A percentile compares a stretch with the other conserved stretches of the same genome.
phyloP scores from a whole-genome alignment of 768 basidiomycete genomes.

The Calvatia gigantea region DNA sequence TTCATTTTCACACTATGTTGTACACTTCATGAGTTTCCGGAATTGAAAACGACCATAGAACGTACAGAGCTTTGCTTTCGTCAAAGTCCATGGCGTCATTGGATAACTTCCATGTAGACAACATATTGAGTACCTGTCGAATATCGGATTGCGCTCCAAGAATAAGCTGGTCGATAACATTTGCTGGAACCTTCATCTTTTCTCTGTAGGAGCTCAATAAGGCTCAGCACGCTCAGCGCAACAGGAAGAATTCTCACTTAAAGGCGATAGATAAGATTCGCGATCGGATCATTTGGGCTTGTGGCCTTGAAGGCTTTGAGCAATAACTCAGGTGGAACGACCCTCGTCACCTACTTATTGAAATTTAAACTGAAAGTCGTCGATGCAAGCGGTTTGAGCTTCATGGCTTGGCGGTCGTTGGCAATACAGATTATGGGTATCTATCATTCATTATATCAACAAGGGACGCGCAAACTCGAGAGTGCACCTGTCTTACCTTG shows the following conservation, averaged over 20 bases:
- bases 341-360: slow-evolving; percentile 51
- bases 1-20: slow-evolving; percentile 72
- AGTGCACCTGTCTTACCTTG: slow-evolving; percentile 45
- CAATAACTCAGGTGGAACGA: background rate
- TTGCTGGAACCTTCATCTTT: slow-evolving; percentile 87
- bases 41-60: slow-evolving; percentile 14
- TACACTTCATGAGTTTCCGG: background rate
- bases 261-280: slow-evolving; percentile 83
- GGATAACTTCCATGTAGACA: slow-evolving; percentile 95
- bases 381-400: slow-evolving; percentile 79
- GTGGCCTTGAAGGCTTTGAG: slow-evolving; percentile 53
- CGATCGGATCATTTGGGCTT: slow-evolving; percentile 72
- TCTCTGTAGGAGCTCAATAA: slow-evolving; percentile 50
- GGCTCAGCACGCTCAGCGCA: background rate
- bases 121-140: slow-evolving; percentile 95
- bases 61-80: slow-evolving; percentile 86
- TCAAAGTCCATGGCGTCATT: slow-evolving; percentile 83
- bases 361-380: slow-evolving; percentile 79
- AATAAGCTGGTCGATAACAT: slow-evolving; percentile 91
- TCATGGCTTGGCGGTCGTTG: slow-evolving; percentile 83
- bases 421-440: slow-evolving; percentile 98
- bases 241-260: slow-evolving; percentile 56
- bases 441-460: slow-evolving; percentile 33
- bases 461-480: background rate
- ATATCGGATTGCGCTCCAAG: slow-evolving; percentile 91